These are phyloP conservation scores for Chloroidium sp. DNA, from an alignment of 163 green algal species.

Conservation along the genomic window DNA sequence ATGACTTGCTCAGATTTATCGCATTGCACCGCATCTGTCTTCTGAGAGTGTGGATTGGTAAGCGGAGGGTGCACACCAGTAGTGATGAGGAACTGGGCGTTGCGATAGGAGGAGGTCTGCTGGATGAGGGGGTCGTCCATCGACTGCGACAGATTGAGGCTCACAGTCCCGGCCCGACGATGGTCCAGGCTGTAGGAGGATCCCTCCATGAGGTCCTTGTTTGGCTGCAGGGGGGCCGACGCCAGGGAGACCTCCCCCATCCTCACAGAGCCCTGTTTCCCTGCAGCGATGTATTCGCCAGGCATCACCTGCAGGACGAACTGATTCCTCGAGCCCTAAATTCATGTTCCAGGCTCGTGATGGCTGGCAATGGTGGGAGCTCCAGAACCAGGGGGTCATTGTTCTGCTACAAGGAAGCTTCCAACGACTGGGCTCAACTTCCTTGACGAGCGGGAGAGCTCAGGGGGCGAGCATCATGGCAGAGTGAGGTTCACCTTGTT, in stretches of 20 bases:
- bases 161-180: conserved; percentile 67
- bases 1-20: no score
- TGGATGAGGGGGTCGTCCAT: conserved; percentile 59
- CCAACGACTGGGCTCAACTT: neutral
- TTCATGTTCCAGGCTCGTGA: neutral
- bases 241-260: conserved; percentile 53
- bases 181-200: conserved; percentile 32
- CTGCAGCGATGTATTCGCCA: conserved; percentile 68
- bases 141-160: conserved; percentile 45
- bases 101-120: conserved; percentile 1
- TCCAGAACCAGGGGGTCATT: neutral
- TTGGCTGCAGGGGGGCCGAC: neutral
- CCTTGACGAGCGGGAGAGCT: neutral
- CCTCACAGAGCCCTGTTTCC: conserved; percentile 48
- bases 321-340: neutral
- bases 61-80: conserved; percentile 36
- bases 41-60: no score
- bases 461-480: neutral
- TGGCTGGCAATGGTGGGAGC: neutral
- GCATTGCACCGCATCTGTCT: no score
- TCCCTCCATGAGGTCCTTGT: neutral
- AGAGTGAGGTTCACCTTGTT: conserved; percentile 33
- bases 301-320: conserved; percentile 30
- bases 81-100: conserved; percentile 75
- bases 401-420: neutral